A percentile compares a stretch with the other conserved stretches of the same genome.
Evolutionary conservation across 2,329 filamentous ascomycete genomes (phyloP).

Genomic region (Remersonia thermophila): DNA sequence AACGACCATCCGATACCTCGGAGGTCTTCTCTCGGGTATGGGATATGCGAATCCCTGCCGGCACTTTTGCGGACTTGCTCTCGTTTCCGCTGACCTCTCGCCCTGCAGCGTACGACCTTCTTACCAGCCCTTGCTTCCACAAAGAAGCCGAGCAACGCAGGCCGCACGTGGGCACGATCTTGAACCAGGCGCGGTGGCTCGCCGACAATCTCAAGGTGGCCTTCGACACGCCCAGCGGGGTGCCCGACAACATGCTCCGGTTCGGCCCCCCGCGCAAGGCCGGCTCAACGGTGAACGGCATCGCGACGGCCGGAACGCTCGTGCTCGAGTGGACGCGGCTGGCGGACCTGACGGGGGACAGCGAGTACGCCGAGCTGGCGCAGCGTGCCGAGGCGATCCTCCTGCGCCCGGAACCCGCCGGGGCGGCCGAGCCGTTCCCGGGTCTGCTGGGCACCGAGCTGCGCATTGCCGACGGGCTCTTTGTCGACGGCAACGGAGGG

Average conservation of each 20-base stretch:
- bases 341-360: conserved; percentile 59
- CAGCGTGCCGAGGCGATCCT: conserved; percentile 60
- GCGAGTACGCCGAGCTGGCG: conserved; percentile 51
- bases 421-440: conserved; percentile 54
- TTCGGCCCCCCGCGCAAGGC: conserved; percentile 41
- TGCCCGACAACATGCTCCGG: conserved; percentile 58
- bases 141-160: conserved; percentile 31
- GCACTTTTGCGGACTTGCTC: no score
- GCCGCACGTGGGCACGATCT: conserved; percentile 44
- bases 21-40: conserved; percentile 61
- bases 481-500: conserved; percentile 54
- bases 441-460: conserved; percentile 62
- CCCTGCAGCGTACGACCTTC: conserved; percentile 54
- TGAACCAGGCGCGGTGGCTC: conserved; percentile 55
- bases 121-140: conserved; percentile 54
- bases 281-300: conserved; percentile 47
- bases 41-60: no score
- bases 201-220: conserved; percentile 64
- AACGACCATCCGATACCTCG: conserved; percentile 81
- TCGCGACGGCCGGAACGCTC: conserved; percentile 67
- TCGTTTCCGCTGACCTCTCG: neutral
- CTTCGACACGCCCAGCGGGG: conserved; percentile 63
- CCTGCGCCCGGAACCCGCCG: conserved; percentile 48
- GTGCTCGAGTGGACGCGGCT: conserved; percentile 77
- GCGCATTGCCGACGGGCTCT: conserved; percentile 50